These are phyloP conservation scores for Gloeopeniophorella convolvens DNA, from an alignment of 768 basidiomycete species.

Conservation along the genomic window DNA sequence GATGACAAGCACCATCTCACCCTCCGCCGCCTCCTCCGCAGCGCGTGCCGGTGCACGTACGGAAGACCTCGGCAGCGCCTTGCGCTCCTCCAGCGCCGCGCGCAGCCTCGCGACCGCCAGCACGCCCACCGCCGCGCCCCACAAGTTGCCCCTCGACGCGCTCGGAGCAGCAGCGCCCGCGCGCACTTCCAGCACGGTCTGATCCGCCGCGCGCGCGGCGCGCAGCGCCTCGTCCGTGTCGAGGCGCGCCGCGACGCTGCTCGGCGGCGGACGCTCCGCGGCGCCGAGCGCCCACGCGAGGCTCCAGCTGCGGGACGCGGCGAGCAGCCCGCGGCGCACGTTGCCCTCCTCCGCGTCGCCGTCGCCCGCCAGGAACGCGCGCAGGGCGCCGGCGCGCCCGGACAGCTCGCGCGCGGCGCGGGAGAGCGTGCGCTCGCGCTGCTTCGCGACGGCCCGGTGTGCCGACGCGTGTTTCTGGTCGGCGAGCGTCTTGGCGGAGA, in stretches of 20 bases:
- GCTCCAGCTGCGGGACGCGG: slow-evolving; percentile 51
- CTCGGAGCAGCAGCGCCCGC: too few relatives aligned
- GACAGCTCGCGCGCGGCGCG: slow-evolving; percentile 57
- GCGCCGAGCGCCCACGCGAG: slow-evolving; percentile 87
- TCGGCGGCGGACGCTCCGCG: slow-evolving; percentile 79
- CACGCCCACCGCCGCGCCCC: too few relatives aligned
- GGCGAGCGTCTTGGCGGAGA: slow-evolving; percentile 52
- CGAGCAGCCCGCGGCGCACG: slow-evolving; percentile 24
- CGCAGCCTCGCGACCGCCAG: too few relatives aligned
- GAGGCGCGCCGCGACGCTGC: slow-evolving; percentile 78
- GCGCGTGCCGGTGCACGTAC: too few relatives aligned
- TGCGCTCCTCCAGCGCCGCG: too few relatives aligned
- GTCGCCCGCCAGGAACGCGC: slow-evolving; percentile 27
- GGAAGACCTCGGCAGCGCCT: too few relatives aligned
- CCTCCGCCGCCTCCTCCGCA: too few relatives aligned
- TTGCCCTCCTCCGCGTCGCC: slow-evolving; percentile 22
- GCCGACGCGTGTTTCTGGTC: slow-evolving; percentile 60
- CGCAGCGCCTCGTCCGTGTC: slow-evolving; percentile 75
- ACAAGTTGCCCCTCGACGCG: too few relatives aligned
- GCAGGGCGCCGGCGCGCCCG: slow-evolving; percentile 44
- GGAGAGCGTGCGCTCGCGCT: slow-evolving; percentile 57
- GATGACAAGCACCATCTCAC: too few relatives aligned
- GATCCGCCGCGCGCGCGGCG: slow-evolving; percentile 67
- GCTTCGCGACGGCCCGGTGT: slow-evolving; percentile 51
- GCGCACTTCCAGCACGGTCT: too few relatives aligned